These are phyloP conservation scores for Leptosphaerulina australis DNA, from an alignment of 2,329 filamentous ascomycete species.

Conservation along the genomic window DNA sequence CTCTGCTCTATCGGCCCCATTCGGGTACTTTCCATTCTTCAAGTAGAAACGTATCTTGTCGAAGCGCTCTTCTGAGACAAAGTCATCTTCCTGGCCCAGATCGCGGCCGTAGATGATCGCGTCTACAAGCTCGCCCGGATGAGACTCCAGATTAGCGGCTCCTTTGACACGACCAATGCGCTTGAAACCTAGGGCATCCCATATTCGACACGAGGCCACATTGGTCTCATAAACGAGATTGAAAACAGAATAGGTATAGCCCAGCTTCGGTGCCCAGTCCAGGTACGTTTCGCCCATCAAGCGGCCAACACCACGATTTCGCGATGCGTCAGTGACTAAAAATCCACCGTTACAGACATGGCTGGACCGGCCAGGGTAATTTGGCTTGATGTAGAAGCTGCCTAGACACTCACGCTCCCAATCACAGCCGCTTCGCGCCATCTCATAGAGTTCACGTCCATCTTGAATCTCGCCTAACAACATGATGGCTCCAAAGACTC, in stretches of 20 bases:
- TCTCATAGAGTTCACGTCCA: conserved; percentile 58
- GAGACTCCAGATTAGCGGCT: conserved; percentile 57
- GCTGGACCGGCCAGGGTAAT: conserved; percentile 88
- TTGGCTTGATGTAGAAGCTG: conserved; percentile 93
- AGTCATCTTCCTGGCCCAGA: conserved; percentile 71
- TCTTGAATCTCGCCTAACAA: conserved; percentile 71
- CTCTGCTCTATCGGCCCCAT: conserved; percentile 90
- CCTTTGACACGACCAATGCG: conserved; percentile 78
- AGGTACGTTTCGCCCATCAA: conserved; percentile 60
- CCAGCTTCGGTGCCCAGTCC: conserved; percentile 62
- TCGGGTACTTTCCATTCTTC: conserved; percentile 90
- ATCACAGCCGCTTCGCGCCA: conserved; percentile 59
- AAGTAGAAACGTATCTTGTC: conserved; percentile 99
- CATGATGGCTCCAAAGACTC: conserved; percentile 89
- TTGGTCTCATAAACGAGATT: conserved; percentile 95
- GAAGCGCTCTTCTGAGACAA: conserved; percentile 93
- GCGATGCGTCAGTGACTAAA: conserved; percentile 55
- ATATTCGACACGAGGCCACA: conserved; percentile 85
- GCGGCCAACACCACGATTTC: conserved; percentile 58
- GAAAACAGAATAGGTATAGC: conserved; percentile 92
- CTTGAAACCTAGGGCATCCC: conserved; percentile 92
- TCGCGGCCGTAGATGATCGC: conserved; percentile 67
- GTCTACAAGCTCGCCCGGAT: conserved; percentile 54
- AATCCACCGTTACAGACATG: conserved; percentile 77
- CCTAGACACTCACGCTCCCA: conserved; percentile 84